Conservation (phyloP, 129 eudicot genomes). For the Helianthus annuus region HanXRQr2.0-SUNRISE NC_035442.2:173385569-173386068, state of each 20-base stretch:
- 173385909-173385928: conserved; percentile 63
- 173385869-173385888: conserved; percentile 86
- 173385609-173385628: not conserved
- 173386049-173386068: too few relatives aligned
- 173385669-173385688: conserved; percentile 68
- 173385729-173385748: conserved; percentile 71
- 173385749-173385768: conserved; percentile 16
- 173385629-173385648: not conserved
- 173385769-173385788: not conserved
- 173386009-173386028: too few relatives aligned
- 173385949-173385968: not conserved
- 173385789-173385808: not conserved
- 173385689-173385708: conserved; percentile 45
- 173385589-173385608: too few relatives aligned
- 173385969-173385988: not conserved
- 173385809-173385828: conserved; percentile 62
- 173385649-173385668: conserved; percentile 77
- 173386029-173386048: too few relatives aligned
- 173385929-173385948: conserved; percentile 15
- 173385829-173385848: conserved; percentile 82
- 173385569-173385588: too few relatives aligned
- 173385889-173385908: conserved; percentile 93
- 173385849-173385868: conserved; percentile 80
- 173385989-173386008: not conserved
- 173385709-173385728: conserved; percentile 63